Evolutionary conservation across 1,284 basidiomycete species (phyloP).

Genomic region (Rhodotorula sp.): DNA sequence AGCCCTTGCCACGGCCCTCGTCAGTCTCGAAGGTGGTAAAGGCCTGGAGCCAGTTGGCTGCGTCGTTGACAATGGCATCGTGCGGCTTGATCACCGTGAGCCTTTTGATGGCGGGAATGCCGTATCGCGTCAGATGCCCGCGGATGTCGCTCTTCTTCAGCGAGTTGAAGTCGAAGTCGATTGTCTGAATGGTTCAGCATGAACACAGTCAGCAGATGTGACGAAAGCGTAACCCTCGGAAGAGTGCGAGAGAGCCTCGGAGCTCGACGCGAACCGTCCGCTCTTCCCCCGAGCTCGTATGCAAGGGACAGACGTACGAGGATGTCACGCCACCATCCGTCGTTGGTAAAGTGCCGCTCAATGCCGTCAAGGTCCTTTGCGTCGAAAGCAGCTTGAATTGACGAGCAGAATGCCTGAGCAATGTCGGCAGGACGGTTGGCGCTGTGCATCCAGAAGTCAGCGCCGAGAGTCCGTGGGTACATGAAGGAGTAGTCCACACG

Average conservation of each 20-base stretch:
- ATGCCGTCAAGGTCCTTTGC: slow-evolving; percentile 50
- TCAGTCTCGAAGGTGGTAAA: slow-evolving; percentile 43
- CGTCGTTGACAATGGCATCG: slow-evolving; percentile 22
- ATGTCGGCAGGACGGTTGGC: slow-evolving; percentile 43
- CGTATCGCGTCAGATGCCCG: slow-evolving; percentile 38
- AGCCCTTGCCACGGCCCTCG: slow-evolving; percentile 40
- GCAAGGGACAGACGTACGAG: slow-evolving; percentile 16
- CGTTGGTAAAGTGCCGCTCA: slow-evolving; percentile 36
- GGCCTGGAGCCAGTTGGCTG: slow-evolving; percentile 42
- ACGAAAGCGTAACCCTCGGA: too few species aligned
- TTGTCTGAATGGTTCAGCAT: neutral
- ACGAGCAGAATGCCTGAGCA: slow-evolving; percentile 56
- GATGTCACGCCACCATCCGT: slow-evolving; percentile 44
- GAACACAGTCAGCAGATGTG: neutral
- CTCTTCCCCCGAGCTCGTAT: too few species aligned
- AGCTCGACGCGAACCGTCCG: too few species aligned
- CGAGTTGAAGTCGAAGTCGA: slow-evolving; percentile 44
- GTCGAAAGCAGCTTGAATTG: slow-evolving; percentile 53
- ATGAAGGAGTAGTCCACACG: too few species aligned
- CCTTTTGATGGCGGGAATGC: slow-evolving; percentile 37
- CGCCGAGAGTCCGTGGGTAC: too few species aligned
- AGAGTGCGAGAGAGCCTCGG: too few species aligned
- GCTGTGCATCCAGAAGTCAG: neutral
- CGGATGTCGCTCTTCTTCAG: slow-evolving; percentile 28
- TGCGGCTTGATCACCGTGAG: slow-evolving; percentile 31